A percentile compares a stretch with the other conserved stretches of the same genome.
Conservation (phyloP, 176 grass and related monocot genomes). For the Themeda triandra region DNA sequence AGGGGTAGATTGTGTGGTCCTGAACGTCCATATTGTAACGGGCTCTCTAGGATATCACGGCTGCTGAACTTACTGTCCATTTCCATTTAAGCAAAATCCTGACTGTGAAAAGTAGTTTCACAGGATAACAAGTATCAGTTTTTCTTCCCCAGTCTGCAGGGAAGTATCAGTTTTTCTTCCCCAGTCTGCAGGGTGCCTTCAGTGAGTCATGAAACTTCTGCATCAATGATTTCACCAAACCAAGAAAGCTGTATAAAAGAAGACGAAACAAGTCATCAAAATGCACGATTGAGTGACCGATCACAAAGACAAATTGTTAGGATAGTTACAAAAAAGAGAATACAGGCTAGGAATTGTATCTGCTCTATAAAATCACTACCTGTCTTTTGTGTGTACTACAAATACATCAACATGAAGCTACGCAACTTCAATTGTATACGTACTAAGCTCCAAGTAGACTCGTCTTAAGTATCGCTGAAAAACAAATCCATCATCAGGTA, state of each 20-base stretch:
- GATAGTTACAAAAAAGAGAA: neutral
- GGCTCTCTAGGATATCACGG: neutral
- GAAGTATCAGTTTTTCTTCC: neutral
- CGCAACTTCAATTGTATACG: neutral
- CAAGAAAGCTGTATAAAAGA: neutral
- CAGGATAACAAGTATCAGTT: neutral
- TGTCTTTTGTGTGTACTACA: neutral
- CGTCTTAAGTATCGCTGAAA: neutral
- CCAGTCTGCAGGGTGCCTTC: neutral
- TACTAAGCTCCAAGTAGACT: neutral
- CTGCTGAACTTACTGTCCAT: neutral
- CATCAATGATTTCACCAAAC: neutral
- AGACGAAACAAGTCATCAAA: neutral
- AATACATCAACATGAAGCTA: neutral
- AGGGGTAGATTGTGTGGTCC: neutral
- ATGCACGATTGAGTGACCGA: neutral
- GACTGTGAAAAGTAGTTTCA: neutral
- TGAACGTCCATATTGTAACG: neutral
- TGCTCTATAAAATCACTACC: neutral
- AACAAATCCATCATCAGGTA: neutral
- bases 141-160: too few species aligned
- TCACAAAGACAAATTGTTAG: neutral
- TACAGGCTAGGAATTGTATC: neutral
- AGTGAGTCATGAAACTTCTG: neutral
- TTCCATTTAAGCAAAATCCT: neutral